Percentiles rank a stretch among this genome's conserved stretches.
Evolutionary conservation across 176 grass and related monocot species (phyloP).

Genomic region (Echinochloa phyllopogon): DNA sequence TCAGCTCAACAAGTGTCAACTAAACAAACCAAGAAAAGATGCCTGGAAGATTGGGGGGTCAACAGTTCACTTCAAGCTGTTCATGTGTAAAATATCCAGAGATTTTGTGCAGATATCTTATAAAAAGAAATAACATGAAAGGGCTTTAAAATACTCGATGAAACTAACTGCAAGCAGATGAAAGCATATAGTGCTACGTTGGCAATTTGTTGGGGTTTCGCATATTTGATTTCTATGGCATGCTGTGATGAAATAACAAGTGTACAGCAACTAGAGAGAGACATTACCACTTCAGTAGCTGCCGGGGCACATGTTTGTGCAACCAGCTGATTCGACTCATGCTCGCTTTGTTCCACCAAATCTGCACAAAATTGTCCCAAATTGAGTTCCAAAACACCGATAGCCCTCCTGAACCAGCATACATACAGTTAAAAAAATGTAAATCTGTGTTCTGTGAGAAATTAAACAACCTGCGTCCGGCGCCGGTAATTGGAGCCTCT

Average conservation of each 20-base stretch:
- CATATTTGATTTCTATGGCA: not conserved
- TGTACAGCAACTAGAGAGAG: not conserved
- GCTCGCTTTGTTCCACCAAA: slow-evolving; percentile 35
- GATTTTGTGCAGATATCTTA: not conserved
- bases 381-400: slow-evolving; percentile 15
- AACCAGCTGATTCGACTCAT: slow-evolving; percentile 20
- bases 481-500: slow-evolving; percentile 56
- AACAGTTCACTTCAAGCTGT: slow-evolving; percentile 7
- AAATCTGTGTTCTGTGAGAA: slow-evolving; percentile 37
- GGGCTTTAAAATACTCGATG: slow-evolving; percentile 4
- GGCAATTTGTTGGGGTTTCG: not conserved
- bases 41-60: not conserved
- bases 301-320: not conserved
- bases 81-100: not conserved
- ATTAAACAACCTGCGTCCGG: slow-evolving; percentile 49
- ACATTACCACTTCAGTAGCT: slow-evolving; percentile 53
- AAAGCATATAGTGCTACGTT: not conserved
- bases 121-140: not conserved
- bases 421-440: slow-evolving; percentile 14
- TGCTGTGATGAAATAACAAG: not conserved
- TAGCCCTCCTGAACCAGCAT: not conserved
- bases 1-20: slow-evolving; percentile 17
- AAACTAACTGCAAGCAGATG: slow-evolving; percentile 20
- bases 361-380: slow-evolving; percentile 47
- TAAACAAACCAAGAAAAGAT: slow-evolving; percentile 13